Percentiles rank a stretch among this genome's conserved stretches.
Evolutionary conservation across 306 rosid species (phyloP).

Genomic region (Coriaria nepalensis): DNA sequence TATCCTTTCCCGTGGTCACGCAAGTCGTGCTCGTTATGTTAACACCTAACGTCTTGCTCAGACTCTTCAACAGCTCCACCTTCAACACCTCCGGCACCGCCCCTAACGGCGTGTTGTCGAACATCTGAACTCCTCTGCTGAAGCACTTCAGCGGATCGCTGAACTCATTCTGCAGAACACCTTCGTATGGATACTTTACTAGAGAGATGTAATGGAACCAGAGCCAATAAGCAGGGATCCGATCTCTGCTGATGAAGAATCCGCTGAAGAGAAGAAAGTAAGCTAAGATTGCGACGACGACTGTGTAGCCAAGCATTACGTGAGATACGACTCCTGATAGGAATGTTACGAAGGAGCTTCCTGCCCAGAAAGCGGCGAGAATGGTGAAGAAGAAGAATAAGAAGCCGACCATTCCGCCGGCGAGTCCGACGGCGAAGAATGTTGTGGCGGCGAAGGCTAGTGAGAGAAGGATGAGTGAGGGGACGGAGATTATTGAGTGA

Average conservation of each 20-base stretch:
- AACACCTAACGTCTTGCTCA: conserved; percentile 51
- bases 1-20: conserved; percentile 57
- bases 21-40: conserved; percentile 47
- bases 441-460: conserved; percentile 55
- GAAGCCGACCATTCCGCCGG: conserved; percentile 48
- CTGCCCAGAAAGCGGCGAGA: conserved; percentile 64
- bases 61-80: conserved; percentile 38
- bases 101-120: conserved; percentile 57
- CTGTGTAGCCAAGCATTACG: conserved; percentile 77
- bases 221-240: conserved; percentile 70
- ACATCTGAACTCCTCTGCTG: conserved; percentile 64
- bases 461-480: conserved; percentile 51
- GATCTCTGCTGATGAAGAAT: conserved; percentile 58
- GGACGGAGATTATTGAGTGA: conserved; percentile 54
- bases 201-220: conserved; percentile 84
- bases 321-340: conserved; percentile 68
- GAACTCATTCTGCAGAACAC: conserved; percentile 68
- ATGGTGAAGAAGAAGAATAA: conserved; percentile 41
- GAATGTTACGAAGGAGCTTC: conserved; percentile 79
- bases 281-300: conserved; percentile 75
- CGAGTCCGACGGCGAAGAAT: conserved; percentile 65
- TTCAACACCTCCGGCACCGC: conserved; percentile 32
- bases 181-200: conserved; percentile 88
- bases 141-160: conserved; percentile 35
- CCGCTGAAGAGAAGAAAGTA: conserved; percentile 82